These are phyloP conservation scores for Fusarium citri DNA, from an alignment of 2,329 filamentous ascomycete genomes.

Conservation along the genomic window DNA sequence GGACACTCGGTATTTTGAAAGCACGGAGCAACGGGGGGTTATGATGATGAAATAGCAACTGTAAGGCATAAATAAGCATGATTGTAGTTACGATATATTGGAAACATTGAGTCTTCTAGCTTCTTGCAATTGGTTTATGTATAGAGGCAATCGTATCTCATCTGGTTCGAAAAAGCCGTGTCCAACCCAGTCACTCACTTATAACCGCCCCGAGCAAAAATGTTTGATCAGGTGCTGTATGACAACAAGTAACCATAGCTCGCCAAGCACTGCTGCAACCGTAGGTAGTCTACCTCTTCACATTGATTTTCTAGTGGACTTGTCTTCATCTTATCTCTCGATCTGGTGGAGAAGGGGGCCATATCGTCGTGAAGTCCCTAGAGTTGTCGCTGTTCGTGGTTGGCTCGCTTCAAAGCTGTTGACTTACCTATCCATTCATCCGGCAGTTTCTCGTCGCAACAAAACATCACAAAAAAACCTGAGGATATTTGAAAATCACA, in stretches of 20 bases:
- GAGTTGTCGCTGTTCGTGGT: slow-evolving; percentile 10
- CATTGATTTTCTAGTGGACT: not conserved
- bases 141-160: no score
- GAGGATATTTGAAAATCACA: not conserved
- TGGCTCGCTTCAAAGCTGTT: slow-evolving; percentile 20
- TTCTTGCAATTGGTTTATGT: no score
- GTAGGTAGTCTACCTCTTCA: not conserved
- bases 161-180: no score
- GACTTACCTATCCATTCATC: slow-evolving; percentile 34
- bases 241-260: not conserved
- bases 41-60: not conserved
- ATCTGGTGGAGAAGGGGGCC: slow-evolving; percentile 10
- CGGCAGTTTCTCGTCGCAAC: slow-evolving; percentile 8
- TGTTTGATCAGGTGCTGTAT: not conserved
- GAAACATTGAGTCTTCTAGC: no score
- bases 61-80: not conserved
- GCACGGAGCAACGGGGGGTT: slow-evolving; percentile 30
- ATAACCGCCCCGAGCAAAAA: not conserved
- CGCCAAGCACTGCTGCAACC: not conserved
- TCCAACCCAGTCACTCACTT: not conserved
- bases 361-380: not conserved
- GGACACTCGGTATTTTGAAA: slow-evolving; percentile 39
- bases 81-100: not conserved
- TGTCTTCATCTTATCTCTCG: not conserved
- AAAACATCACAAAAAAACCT: not conserved